Evolutionary conservation across 345 rosid species (phyloP).

Genomic region (Geranium brycei): DNA sequence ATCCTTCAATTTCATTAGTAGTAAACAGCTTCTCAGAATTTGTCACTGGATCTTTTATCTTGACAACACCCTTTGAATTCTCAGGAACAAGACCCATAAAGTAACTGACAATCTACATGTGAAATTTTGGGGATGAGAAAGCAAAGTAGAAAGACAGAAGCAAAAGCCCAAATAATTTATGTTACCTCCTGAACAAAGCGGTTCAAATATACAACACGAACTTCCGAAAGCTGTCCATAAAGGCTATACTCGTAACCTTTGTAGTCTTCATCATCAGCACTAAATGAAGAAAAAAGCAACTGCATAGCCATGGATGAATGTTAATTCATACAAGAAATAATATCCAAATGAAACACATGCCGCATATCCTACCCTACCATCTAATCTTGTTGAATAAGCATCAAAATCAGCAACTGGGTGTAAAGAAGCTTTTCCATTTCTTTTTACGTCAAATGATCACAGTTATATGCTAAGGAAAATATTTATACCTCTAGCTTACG

Average conservation of each 20-base stretch:
- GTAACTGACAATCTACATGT: slow-evolving; percentile 59
- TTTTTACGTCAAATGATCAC: not conserved
- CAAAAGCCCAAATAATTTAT: not conserved
- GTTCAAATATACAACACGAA: slow-evolving; percentile 81
- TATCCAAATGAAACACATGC: not conserved
- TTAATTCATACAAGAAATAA: slow-evolving; percentile 1
- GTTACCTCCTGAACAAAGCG: slow-evolving; percentile 97
- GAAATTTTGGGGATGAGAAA: slow-evolving; percentile 15
- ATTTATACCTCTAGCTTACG: not conserved
- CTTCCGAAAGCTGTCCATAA: slow-evolving; percentile 91
- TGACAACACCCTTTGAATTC: slow-evolving; percentile 50
- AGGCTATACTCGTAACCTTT: slow-evolving; percentile 83
- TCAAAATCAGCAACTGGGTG: no score
- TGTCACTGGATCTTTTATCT: slow-evolving; percentile 71
- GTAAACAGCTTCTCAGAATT: slow-evolving; percentile 87
- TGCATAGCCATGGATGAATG: slow-evolving; percentile 23
- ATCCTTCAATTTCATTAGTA: slow-evolving; percentile 80
- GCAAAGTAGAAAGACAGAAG: not conserved
- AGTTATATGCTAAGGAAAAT: not conserved
- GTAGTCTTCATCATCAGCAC: slow-evolving; percentile 68
- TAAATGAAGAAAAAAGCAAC: slow-evolving; percentile 82
- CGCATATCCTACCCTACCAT: no score
- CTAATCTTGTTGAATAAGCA: no score
- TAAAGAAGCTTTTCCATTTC: no score
- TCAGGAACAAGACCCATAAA: slow-evolving; percentile 85